phyloP scores from a whole-genome alignment of 225 moss, liverwort and hornwort genomes.

The Antitrichia curtipendula region DNA sequence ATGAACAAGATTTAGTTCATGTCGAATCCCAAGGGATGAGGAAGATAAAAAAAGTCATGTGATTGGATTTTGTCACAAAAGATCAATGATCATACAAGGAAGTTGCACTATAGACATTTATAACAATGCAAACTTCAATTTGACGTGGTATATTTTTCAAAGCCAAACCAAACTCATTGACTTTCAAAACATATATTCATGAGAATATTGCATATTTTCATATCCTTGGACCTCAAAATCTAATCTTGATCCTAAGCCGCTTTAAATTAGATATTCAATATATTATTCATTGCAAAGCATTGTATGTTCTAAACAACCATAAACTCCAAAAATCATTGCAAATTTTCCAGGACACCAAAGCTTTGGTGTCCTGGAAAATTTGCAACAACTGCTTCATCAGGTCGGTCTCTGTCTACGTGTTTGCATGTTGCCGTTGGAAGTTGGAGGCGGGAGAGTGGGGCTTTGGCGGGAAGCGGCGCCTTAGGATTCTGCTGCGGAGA shows the following conservation, averaged over 20 bases:
- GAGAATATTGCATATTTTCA: neutral
- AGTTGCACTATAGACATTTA: fast-evolving
- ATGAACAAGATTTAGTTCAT: neutral
- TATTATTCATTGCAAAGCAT: neutral
- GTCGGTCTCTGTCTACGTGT: no score
- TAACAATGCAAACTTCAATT: neutral
- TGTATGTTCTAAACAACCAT: fast-evolving
- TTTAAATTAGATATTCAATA: neutral
- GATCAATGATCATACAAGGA: neutral
- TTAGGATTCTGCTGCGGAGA: no score
- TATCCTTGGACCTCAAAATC: neutral
- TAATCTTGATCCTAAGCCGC: neutral
- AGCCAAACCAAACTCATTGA: neutral
- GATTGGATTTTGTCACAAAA: neutral
- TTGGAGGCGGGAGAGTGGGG: no score
- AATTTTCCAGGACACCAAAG: neutral
- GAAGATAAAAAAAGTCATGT: neutral
- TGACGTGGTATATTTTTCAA: neutral
- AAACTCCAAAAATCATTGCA: neutral
- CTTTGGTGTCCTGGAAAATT: no score
- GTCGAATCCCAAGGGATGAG: neutral
- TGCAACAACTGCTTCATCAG: no score
- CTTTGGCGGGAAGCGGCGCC: no score
- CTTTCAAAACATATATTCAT: neutral
- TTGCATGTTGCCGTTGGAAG: no score